Evolutionary conservation across 2,329 filamentous ascomycete species (phyloP).

Genomic region (Thielaviopsis ethacetica): DNA sequence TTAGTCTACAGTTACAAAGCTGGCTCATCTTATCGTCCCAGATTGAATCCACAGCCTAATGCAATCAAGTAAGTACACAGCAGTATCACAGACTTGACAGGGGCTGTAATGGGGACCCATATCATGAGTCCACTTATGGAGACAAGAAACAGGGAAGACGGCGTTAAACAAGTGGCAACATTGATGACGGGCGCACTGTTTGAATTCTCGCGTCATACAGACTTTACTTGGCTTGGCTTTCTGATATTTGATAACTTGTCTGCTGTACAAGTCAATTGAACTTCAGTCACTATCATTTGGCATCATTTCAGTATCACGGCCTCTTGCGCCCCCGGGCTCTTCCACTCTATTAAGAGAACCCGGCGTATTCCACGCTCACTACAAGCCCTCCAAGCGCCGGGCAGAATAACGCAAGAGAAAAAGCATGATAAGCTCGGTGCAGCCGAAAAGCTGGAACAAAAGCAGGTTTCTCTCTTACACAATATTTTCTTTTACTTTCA

Average conservation of each 20-base stretch:
- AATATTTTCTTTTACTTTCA: too few relatives aligned
- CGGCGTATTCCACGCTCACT: background rate
- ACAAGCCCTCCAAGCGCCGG: background rate
- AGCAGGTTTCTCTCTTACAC: too few relatives aligned
- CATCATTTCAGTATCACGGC: background rate
- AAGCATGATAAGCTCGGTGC: background rate
- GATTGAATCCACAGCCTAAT: background rate
- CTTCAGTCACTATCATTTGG: too few relatives aligned
- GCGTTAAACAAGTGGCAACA: background rate
- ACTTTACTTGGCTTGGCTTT: background rate
- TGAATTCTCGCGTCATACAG: background rate
- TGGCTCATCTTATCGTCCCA: background rate
- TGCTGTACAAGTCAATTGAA: too few relatives aligned
- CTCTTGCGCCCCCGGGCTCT: background rate
- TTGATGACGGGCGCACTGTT: background rate
- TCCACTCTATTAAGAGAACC: background rate
- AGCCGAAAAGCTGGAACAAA: background rate
- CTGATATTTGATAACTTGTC: too few relatives aligned
- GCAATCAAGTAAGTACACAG: background rate
- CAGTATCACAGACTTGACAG: background rate
- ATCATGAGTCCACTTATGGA: background rate
- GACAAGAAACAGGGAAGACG: background rate
- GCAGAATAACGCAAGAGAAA: background rate
- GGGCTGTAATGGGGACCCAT: background rate
- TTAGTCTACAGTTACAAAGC: background rate